Base-by-base conservation (phyloP, 2,329 filamentous ascomycete species). In the Aspergillus sp. region DNA sequence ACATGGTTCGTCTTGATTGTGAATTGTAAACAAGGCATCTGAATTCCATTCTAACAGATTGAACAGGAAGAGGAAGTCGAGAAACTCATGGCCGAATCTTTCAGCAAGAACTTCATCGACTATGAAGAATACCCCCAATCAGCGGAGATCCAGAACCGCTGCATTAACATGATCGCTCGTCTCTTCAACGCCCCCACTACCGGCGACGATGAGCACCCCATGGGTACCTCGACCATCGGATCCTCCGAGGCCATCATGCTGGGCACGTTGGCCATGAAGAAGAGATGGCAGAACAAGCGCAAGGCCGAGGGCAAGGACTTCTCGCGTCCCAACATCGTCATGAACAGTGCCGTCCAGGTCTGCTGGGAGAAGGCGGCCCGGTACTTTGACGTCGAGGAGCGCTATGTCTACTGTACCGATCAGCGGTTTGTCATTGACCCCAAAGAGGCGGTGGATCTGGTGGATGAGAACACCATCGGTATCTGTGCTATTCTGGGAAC, bases 51-150 rank as follows among this genome's bases (percentile, higher is more conserved):
- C 29, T 42, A 42, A 45, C 33, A 12, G 27, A 30, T 19, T 19
- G 19, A 44, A 37, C 56, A 88, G 86, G 90, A 96, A 73, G 88
- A 95, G 37, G 91, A 96, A 68, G 90, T 86, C 13, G 90, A 96
- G 72, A 90, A 94, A 70, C 86, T 96, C 69, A 97, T 97, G 91
- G 74, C 83, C 52, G 89, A 96, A 52, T 82, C 86, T 42, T 89
- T 96, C 66, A 82, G 86, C 66, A 96, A 95, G 70, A 97, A 97
- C 77, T 96, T 96, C 66, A 90, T 90, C 68, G 86, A 90, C 64
- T 90, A 90, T 65, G 86, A 90, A 63, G 86, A 90, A 66, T 90
- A 90, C 60, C 86, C 86, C 1, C 84, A 88, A 62, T 83, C 83
- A 0, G 86, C 86, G 42, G 86, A 90, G 53, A 89, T 90, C 63